Conservation (phyloP, 2,329 filamentous ascomycete genomes). For the Annulohypoxylon truncatum region DNA sequence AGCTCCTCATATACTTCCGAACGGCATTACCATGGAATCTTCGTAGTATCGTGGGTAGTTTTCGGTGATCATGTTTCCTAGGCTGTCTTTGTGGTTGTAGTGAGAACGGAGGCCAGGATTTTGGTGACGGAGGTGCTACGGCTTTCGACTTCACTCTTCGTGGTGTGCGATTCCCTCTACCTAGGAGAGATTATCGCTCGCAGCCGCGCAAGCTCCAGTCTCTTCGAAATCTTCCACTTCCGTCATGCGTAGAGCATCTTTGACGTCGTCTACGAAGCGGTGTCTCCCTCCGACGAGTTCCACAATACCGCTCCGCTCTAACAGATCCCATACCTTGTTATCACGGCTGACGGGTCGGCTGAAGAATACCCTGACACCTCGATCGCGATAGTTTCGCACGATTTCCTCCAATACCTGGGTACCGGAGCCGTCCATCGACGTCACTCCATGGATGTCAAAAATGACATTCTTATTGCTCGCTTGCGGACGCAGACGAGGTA, state of each 20-base stretch:
- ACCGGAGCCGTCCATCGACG: slow-evolving; percentile 90
- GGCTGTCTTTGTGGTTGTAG: not conserved
- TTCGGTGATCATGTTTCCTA: not conserved
- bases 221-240: slow-evolving; percentile 69
- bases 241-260: slow-evolving; percentile 83
- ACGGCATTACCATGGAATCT: not conserved
- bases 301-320: slow-evolving; percentile 85
- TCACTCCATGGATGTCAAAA: slow-evolving; percentile 98
- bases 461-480: slow-evolving; percentile 92
- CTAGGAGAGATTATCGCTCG: slow-evolving; percentile 36
- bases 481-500: slow-evolving; percentile 80
- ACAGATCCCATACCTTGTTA: slow-evolving; percentile 74
- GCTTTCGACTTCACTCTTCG: not conserved
- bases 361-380: slow-evolving; percentile 83
- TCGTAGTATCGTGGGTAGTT: not conserved
- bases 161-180: not conserved
- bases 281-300: slow-evolving; percentile 80
- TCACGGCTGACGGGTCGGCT: slow-evolving; percentile 63
- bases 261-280: slow-evolving; percentile 85
- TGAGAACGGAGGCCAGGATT: not conserved
- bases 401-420: slow-evolving; percentile 93
- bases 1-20: not conserved
- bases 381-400: slow-evolving; percentile 80
- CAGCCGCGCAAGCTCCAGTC: slow-evolving; percentile 33
- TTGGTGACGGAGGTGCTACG: not conserved